Evolutionary conservation across 2,329 filamentous ascomycete species (phyloP).

Genomic region (Penicillium crustosum): DNA sequence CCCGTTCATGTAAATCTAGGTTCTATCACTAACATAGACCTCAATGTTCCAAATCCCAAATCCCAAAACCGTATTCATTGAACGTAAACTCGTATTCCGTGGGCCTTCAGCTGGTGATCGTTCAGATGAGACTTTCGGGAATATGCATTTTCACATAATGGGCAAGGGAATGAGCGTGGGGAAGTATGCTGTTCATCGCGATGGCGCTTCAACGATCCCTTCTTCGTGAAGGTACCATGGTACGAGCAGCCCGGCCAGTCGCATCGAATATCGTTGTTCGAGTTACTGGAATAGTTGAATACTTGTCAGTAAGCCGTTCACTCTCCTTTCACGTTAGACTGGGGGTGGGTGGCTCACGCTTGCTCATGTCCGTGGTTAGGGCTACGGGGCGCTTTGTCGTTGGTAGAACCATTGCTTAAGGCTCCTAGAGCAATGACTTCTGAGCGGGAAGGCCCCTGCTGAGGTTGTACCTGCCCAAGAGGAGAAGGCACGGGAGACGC

Average conservation of each 20-base stretch:
- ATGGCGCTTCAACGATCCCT: background rate
- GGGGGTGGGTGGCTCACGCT: background rate
- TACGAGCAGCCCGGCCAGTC: background rate
- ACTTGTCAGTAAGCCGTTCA: background rate
- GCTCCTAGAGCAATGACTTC: background rate
- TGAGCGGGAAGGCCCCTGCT: background rate
- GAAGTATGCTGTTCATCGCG: background rate
- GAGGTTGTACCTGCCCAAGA: background rate
- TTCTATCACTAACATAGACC: background rate
- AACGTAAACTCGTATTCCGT: background rate
- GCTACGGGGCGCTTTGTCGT: background rate
- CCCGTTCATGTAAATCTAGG: background rate
- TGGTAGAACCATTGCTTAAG: background rate
- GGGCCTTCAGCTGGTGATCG: background rate
- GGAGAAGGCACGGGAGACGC: background rate
- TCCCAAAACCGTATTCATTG: background rate
- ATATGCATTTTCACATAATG: background rate
- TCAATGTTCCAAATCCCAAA: background rate
- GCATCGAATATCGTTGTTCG: background rate
- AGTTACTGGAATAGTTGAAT: background rate
- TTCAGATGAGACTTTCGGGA: background rate
- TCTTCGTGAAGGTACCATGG: background rate
- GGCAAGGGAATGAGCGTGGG: background rate
- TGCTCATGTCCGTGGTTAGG: background rate
- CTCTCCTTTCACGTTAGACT: background rate